These are phyloP conservation scores for Erodium texanum DNA, from an alignment of 441 rosid species.

Conservation along the genomic window DNA sequence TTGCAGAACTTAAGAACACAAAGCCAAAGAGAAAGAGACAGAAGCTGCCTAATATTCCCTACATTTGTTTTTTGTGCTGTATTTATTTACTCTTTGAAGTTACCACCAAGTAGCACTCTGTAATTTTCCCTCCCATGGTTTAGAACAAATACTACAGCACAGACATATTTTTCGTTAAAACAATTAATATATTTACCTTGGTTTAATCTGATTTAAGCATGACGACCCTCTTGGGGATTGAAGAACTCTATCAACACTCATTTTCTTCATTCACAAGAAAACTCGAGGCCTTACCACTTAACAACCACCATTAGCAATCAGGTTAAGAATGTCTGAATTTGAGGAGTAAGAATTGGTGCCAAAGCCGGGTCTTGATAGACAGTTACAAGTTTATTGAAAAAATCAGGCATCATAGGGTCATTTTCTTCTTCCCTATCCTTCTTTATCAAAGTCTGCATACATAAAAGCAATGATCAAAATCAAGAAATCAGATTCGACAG, in stretches of 20 bases:
- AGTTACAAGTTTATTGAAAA: conserved; percentile 43
- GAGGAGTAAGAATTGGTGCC: conserved; percentile 46
- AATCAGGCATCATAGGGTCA: conserved; percentile 47
- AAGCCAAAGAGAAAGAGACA: conserved; percentile 24
- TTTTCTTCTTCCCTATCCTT: conserved; percentile 60
- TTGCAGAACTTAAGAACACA: background rate
- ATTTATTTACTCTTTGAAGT: conserved; percentile 17
- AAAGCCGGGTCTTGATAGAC: conserved; percentile 81
- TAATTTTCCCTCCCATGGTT: background rate
- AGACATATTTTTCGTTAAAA: too few species aligned
- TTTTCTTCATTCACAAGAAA: too few species aligned
- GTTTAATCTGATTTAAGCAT: too few species aligned
- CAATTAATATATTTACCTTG: too few species aligned
- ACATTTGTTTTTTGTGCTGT: conserved; percentile 18
- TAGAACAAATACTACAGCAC: conserved; percentile 20
- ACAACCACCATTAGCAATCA: too few species aligned
- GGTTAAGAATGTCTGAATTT: conserved; percentile 40
- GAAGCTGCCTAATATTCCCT: conserved; percentile 14
- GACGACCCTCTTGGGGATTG: too few species aligned
- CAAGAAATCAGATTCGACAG: background rate
- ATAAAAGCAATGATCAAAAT: conserved; percentile 4
- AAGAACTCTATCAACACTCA: too few species aligned
- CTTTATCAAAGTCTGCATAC: conserved; percentile 56
- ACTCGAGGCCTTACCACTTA: too few species aligned
- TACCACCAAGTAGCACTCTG: conserved; percentile 16